A percentile compares a stretch with the other conserved stretches of the same genome.
These are phyloP conservation scores for Hypholoma fasciculare DNA, from an alignment of 768 basidiomycete genomes.

Conservation along the genomic window DNA sequence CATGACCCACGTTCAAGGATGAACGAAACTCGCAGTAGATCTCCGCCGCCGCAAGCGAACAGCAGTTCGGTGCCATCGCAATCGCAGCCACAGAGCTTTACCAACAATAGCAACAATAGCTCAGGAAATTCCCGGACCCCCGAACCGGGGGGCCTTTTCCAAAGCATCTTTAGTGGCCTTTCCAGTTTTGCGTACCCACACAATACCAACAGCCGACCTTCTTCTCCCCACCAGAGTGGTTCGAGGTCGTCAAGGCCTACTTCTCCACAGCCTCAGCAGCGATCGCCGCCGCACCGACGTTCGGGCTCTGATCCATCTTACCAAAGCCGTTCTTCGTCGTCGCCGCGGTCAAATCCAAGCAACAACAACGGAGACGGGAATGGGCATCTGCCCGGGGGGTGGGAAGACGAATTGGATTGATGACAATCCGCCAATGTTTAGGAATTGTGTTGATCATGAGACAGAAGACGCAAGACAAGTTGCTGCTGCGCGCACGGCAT, in stretches of 20 bases:
- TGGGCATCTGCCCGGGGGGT: constrained; percentile 39
- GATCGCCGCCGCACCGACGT: constrained; percentile 27
- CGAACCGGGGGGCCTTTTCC: constrained; percentile 28
- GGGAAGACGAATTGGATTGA: constrained; percentile 44
- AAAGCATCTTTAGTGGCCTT: constrained; percentile 32
- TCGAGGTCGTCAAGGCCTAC: constrained; percentile 10
- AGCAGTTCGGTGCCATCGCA: neutral
- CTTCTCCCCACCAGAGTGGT: neutral
- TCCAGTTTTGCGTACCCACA: constrained; percentile 16
- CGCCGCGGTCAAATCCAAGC: constrained; percentile 11
- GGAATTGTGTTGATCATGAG: neutral
- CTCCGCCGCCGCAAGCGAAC: constrained; percentile 10
- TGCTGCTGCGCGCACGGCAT: neutral
- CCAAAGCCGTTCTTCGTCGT: constrained; percentile 10
- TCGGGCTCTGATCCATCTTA: constrained; percentile 34
- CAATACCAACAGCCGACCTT: neutral
- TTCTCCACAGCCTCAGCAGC: constrained; percentile 4
- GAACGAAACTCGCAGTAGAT: constrained; percentile 1
- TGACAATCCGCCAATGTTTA: neutral
- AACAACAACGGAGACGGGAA: constrained; percentile 13
- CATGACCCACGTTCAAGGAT: constrained; percentile 12
- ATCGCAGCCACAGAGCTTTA: neutral
- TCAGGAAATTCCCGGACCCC: constrained; percentile 4
- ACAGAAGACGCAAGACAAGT: neutral
- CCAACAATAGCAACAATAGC: neutral